Conservation (phyloP, 2,329 filamentous ascomycete species). For the Colletotrichum liaoningense region DNA sequence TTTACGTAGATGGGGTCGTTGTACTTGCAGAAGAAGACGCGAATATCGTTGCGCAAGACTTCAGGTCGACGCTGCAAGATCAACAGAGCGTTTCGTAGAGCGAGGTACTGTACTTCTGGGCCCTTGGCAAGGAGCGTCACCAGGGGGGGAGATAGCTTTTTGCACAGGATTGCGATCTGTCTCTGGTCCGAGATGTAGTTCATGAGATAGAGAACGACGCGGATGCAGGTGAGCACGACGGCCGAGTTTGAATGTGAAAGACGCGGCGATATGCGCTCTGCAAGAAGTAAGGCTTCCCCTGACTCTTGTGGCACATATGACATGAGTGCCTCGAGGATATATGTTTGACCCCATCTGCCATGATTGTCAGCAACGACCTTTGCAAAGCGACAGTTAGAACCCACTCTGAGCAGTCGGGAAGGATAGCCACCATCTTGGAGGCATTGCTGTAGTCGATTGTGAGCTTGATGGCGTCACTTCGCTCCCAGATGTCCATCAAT, state of each 20-base stretch:
- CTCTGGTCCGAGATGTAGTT: conserved; percentile 97
- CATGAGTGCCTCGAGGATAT: conserved; percentile 97
- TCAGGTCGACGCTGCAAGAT: conserved; percentile 94
- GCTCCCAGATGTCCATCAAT: conserved; percentile 98
- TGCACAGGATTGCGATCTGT: conserved; percentile 86
- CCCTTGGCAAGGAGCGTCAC: conserved; percentile 96
- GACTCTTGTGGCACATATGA: conserved; percentile 96
- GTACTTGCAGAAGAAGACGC: conserved; percentile 99
- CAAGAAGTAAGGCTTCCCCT: conserved; percentile 86
- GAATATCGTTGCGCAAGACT: conserved; percentile 94
- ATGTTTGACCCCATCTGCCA: conserved; percentile 94
- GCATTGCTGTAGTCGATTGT: conserved; percentile 98
- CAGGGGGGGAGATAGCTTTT: conserved; percentile 93
- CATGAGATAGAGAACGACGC: conserved; percentile 97
- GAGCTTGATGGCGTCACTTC: conserved; percentile 96
- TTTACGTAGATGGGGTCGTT: conserved; percentile 99
- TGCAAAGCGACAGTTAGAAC: conserved; percentile 46
- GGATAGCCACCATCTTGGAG: conserved; percentile 96
- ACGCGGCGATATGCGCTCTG: conserved; percentile 94
- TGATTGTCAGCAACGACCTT: conserved; percentile 24
- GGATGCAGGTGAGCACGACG: conserved; percentile 94
- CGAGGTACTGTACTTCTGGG: conserved; percentile 97
- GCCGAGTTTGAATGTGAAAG: conserved; percentile 97
- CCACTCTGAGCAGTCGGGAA: conserved; percentile 97
- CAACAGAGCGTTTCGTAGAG: conserved; percentile 90